phyloP scores from a whole-genome alignment of 2,329 filamentous ascomycete species.

The Phyllosticta paracitricarpa region DNA sequence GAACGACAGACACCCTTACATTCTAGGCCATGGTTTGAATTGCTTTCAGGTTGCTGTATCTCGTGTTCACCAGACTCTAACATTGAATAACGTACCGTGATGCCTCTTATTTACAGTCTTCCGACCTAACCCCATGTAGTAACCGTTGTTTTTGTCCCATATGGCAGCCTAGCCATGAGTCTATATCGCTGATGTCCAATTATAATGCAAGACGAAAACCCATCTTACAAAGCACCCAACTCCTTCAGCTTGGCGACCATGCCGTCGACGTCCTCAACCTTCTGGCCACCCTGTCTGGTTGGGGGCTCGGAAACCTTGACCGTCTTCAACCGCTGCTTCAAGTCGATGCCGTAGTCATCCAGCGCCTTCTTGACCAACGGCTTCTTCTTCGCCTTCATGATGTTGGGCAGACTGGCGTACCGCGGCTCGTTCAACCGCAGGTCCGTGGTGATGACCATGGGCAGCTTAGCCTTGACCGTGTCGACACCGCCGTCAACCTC shows the following conservation, averaged over 20 bases:
- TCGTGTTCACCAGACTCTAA: neutral
- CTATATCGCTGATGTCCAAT: neutral
- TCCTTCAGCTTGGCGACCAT: slow-evolving; percentile 91
- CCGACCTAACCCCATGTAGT: neutral
- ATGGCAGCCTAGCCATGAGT: neutral
- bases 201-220: neutral
- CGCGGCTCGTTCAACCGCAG: slow-evolving; percentile 87
- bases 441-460: slow-evolving; percentile 92
- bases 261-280: slow-evolving; percentile 96
- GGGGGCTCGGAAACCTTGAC: slow-evolving; percentile 85
- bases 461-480: slow-evolving; percentile 75
- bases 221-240: slow-evolving; percentile 69
- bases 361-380: slow-evolving; percentile 85
- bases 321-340: slow-evolving; percentile 69
- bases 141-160: neutral
- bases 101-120: neutral
- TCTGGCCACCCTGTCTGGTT: slow-evolving; percentile 80
- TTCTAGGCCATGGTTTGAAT: no score
- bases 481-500: slow-evolving; percentile 95
- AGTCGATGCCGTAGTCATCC: slow-evolving; percentile 63
- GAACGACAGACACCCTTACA: no score
- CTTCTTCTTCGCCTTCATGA: slow-evolving; percentile 99
- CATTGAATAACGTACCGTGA: neutral
- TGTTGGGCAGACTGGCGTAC: slow-evolving; percentile 92
- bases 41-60: neutral